These are phyloP conservation scores for Termitomyces sp. DNA, from an alignment of 768 basidiomycete species.

Conservation along the genomic window DNA sequence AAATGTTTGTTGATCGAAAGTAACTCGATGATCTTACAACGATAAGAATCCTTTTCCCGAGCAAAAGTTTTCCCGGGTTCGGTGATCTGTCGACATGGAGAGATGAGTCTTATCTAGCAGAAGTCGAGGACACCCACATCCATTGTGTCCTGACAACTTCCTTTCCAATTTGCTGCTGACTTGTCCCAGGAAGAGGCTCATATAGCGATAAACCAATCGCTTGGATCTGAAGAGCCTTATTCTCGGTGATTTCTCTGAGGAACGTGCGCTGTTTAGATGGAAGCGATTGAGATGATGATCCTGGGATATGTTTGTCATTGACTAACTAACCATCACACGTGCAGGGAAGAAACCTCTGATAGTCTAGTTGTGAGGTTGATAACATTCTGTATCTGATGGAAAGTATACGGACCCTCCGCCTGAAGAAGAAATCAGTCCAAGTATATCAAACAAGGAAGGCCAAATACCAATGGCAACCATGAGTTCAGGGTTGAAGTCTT, in stretches of 20 bases:
- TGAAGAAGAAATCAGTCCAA: constrained; percentile 22
- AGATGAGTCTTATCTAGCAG: constrained; percentile 1
- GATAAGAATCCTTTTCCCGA: constrained; percentile 80
- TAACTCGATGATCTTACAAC: constrained; percentile 47
- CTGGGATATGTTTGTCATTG: neutral
- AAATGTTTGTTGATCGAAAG: neutral
- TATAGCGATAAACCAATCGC: constrained; percentile 96
- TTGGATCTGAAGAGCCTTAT: constrained; percentile 85
- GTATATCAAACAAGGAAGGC: neutral
- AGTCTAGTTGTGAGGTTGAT: constrained; percentile 10
- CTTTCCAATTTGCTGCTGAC: constrained; percentile 66
- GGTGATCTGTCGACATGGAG: constrained; percentile 41
- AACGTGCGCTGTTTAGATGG: constrained; percentile 62
- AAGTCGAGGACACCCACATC: constrained; percentile 52
- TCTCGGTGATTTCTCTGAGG: constrained; percentile 61
- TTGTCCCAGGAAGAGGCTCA: constrained; percentile 76
- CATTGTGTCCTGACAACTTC: constrained; percentile 96
- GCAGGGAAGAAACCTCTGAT: constrained; percentile 92
- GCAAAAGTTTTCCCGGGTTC: constrained; percentile 58
- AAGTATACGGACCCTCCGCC: constrained; percentile 70
- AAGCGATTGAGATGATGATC: neutral
- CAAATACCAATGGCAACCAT: constrained; percentile 72
- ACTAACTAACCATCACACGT: constrained; percentile 70
- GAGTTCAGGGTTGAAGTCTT: constrained; percentile 80
- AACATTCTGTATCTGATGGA: constrained; percentile 10